Conservation (phyloP, 768 basidiomycete genomes). For the Lactarius deliciosus region DNA sequence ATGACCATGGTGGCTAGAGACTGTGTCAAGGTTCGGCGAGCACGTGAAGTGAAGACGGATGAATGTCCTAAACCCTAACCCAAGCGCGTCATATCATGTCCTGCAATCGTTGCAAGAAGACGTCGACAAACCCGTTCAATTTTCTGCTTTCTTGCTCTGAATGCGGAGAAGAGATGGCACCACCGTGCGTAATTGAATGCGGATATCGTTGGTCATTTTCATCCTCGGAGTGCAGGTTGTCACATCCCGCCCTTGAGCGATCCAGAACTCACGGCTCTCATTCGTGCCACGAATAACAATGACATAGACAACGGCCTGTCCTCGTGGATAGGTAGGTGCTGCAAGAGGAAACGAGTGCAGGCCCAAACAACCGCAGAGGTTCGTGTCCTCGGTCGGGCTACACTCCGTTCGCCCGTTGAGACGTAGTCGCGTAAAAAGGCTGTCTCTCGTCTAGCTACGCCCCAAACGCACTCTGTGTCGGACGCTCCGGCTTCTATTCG, state of each 20-base stretch:
- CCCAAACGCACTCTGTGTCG: slow-evolving; percentile 1
- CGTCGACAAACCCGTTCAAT: slow-evolving; percentile 30
- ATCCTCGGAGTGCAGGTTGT: slow-evolving; percentile 33
- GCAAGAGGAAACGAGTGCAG: slow-evolving; percentile 31
- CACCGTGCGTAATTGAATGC: slow-evolving; percentile 32
- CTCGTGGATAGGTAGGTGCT: slow-evolving; percentile 37
- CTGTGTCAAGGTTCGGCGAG: no score
- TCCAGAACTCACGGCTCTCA: slow-evolving; percentile 31
- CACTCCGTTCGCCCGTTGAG: background rate
- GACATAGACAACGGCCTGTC: slow-evolving; percentile 32
- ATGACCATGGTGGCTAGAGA: slow-evolving; percentile 47
- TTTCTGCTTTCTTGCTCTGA: slow-evolving; percentile 39
- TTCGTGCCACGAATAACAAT: slow-evolving; percentile 33
- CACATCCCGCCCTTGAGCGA: slow-evolving; percentile 37
- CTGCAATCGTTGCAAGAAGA: slow-evolving; percentile 29
- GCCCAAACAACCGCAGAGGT: slow-evolving; percentile 21
- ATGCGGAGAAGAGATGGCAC: slow-evolving; percentile 40
- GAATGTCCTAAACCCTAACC: slow-evolving; percentile 17
- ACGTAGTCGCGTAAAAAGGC: background rate
- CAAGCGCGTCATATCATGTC: slow-evolving; percentile 33
- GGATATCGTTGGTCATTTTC: background rate
- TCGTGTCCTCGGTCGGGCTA: background rate
- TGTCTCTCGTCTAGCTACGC: background rate
- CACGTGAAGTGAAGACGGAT: background rate
- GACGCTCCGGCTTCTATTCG: background rate